Percentiles rank a stretch among this genome's conserved stretches.
These are phyloP conservation scores for Erigeron philadelphicus DNA, from an alignment of 140 eudicot species.

Conservation along the genomic window DNA sequence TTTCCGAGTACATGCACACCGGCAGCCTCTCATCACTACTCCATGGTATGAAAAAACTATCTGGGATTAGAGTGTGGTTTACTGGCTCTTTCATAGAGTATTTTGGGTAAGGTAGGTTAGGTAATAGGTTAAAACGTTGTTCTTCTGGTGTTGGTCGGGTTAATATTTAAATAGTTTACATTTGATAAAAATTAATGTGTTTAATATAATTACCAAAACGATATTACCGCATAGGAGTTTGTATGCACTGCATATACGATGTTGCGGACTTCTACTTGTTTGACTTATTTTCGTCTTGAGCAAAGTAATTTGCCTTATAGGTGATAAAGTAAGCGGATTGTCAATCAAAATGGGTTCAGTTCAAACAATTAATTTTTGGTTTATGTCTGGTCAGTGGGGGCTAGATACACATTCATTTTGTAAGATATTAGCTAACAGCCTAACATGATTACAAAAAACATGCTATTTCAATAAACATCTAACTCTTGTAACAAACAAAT, in stretches of 20 bases:
- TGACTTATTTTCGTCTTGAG: background rate
- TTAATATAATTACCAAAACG: no score
- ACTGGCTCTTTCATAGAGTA: background rate
- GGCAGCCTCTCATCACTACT: conserved; percentile 70
- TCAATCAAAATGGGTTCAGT: background rate
- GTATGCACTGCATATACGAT: no score
- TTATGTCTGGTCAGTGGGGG: no score
- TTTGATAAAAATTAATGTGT: no score
- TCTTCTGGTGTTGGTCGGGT: background rate
- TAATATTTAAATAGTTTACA: no score
- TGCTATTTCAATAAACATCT: no score
- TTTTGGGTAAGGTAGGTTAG: background rate
- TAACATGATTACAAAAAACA: no score
- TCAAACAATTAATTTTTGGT: background rate
- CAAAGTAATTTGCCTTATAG: background rate
- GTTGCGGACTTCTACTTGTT: background rate
- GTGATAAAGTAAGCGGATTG: background rate
- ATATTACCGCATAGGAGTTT: no score
- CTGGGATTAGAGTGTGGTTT: background rate
- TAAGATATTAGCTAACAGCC: no score
- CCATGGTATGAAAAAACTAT: conserved; percentile 51
- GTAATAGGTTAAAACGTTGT: background rate
- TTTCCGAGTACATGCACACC: conserved; percentile 63
- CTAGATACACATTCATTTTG: no score
- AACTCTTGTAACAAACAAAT: no score